Conservation (phyloP, 2,329 filamentous ascomycete genomes). For the Hypoxylon sp. region DNA sequence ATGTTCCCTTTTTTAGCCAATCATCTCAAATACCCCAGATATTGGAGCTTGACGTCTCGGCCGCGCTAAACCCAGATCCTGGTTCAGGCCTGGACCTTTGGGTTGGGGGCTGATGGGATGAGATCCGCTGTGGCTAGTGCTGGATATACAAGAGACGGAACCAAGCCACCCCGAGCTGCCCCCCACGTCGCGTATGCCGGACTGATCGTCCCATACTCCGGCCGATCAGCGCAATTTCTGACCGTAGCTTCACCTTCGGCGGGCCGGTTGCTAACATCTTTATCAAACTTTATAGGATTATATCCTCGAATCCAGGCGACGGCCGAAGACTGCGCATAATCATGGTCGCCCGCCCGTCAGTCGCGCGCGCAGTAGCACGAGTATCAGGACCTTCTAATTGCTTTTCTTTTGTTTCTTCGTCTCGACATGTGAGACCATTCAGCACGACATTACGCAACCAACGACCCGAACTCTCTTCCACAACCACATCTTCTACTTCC, state of each 20-base stretch:
- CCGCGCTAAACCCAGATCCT: conserved; percentile 10
- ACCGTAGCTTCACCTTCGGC: conserved; percentile 18
- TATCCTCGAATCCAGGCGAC: conserved; percentile 28
- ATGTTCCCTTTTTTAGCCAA: conserved; percentile 18
- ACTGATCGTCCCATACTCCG: conserved; percentile 19
- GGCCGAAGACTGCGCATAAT: conserved; percentile 33
- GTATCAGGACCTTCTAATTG: conserved; percentile 32
- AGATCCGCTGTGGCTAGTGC: conserved; percentile 33
- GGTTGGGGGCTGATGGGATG: neutral
- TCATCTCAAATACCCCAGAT: conserved; percentile 29
- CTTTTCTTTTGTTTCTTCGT: conserved; percentile 17
- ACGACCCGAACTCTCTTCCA: conserved; percentile 38
- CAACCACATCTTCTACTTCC: conserved; percentile 22
- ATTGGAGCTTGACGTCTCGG: conserved; percentile 22
- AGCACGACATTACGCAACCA: conserved; percentile 43
- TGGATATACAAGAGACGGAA: conserved; percentile 5
- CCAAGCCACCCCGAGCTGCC: conserved; percentile 8
- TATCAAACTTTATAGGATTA: conserved; percentile 8
- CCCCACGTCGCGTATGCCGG: conserved; percentile 26
- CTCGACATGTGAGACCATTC: conserved; percentile 40
- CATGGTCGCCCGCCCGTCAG: conserved; percentile 49
- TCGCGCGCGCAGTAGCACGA: conserved; percentile 46
- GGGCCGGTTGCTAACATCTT: conserved; percentile 13
- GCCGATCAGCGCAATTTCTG: conserved; percentile 31
- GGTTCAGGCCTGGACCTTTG: conserved; percentile 13